Base-by-base conservation (phyloP, 2,329 filamentous ascomycete species). In the Verticillium tricorpus region DNA sequence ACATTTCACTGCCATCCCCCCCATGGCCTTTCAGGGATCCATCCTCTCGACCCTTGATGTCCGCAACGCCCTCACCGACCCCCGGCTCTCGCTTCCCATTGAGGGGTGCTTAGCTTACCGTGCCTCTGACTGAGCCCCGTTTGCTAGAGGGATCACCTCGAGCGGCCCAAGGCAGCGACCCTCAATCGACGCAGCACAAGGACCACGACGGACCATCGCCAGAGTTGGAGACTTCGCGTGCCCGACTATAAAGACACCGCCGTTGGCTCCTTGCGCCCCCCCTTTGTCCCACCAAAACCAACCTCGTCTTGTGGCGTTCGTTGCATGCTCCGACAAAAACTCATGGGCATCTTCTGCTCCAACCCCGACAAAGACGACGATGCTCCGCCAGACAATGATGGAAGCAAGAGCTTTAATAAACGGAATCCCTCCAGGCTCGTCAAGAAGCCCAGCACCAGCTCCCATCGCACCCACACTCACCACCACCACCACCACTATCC, bases 311-410 rank as follows among this genome's bases (percentile, higher is more conserved):
- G 9, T 9, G 8, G n/a, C 19, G 45, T 50, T 25, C n/a, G 45
- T 50, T 22, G n/a, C 9, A 50, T 50, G 45, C 45, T 25, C 8
- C n/a, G 19, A n/a, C 45, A 7, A 8, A 50, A 22, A 58, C 39
- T 22, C 35, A 66, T 66, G 65, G 65, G 65, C 28, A 62, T 57
- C 45, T 25, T 60, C 28, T 66, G 65, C 60, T 66, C 64, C 22
- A 65, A 65, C 59, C 60, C 61, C 57, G 57, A 62, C 34, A 66
- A 65, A 58, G 62, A 66, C 60, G 57, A 65, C 61, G 62, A 52
- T 25, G 45, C 60, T 65, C 60, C 28, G 28, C 39, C 19, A 22
- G 40, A n/a, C 11, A 25, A 50, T n/a, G 22, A 52, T n/a, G 34
- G 22, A 28, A 35, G 25, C 31, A 28, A 57, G 19, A 28, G 15